Base-by-base conservation (phyloP, 2,329 filamentous ascomycete genomes). In the Exophiala dermatitidis region DNA sequence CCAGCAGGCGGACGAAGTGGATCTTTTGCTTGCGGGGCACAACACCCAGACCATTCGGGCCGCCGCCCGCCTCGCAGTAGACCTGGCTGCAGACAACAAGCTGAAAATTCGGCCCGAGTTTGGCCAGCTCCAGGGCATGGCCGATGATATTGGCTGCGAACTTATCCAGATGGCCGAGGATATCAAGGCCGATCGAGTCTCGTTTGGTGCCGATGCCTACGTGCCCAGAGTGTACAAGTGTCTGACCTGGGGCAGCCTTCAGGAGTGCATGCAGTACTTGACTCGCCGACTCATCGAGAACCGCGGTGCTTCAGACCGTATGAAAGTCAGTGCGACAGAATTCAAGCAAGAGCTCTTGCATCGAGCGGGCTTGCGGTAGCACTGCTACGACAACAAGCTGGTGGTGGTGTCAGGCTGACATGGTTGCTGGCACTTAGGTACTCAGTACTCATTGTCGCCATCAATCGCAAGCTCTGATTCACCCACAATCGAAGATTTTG, bases 41-140 rank as follows among this genome's bases (percentile, higher is more conserved):
- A 83, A 83, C 67, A 70, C 72, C 8, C 69, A 73, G 44, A 78
- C 78, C 3, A 74, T 82, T 42, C 66, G 69, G 41, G 74, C 73
- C 56, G 79, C 79, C 10, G 76, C 77, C 56, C 66, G 67, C 29
- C 62, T 75, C 32, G 71, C 71, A 32, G 63, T 66, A 48, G 60
- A 70, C 9, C 74, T 82, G 47, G 74, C 76, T 19, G 67, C 68
- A n/a, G 60, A 67, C 2, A 76, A 76, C 36, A 67, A 72, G 59
- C 65, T 56, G 45, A 65, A 68, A 37, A 68, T 73, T 44, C 72
- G 77, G 9, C 69, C 81, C 1, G 71, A 73, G 34, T 90, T 88
- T 68, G 86, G 86, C 2, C 90, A 96, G 72, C 79, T 96, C 1
- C 86, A 91, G 73, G 90, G 91, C 38, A 97, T 97, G 91, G 91